Conservation (phyloP, 2,329 filamentous ascomycete genomes). For the Fusarium buharicum region DNA sequence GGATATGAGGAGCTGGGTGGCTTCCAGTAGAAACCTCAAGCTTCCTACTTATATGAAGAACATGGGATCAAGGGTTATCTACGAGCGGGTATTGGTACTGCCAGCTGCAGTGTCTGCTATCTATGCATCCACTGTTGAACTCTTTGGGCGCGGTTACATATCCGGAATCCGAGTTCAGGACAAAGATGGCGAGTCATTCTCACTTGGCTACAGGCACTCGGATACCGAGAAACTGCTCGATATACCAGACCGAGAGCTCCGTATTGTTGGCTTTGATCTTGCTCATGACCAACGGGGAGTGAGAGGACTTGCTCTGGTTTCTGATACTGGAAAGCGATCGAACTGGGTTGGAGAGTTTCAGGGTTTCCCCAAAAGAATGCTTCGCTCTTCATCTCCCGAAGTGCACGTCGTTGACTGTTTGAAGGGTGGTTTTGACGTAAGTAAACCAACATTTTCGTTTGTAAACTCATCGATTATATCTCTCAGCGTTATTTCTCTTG, state of each 20-base stretch:
- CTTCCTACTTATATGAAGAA: not conserved
- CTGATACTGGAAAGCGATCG: not conserved
- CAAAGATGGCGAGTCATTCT: not conserved
- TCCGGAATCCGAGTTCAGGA: not conserved
- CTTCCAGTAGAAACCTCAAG: not conserved
- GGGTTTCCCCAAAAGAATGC: not conserved
- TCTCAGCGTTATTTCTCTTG: too few species aligned
- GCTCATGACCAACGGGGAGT: conserved; percentile 3
- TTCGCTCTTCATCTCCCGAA: not conserved
- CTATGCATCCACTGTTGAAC: not conserved
- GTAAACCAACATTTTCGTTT: not conserved
- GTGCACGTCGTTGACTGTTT: not conserved
- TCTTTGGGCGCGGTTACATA: not conserved
- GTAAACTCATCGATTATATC: too few species aligned
- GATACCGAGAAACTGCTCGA: not conserved
- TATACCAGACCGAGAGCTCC: not conserved
- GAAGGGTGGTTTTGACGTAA: conserved; percentile 5
- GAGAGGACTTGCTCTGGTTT: not conserved
- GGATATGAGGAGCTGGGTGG: not conserved
- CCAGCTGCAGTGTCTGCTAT: not conserved
- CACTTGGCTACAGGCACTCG: not conserved
- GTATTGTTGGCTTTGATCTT: not conserved
- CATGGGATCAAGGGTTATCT: not conserved
- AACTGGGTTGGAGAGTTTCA: conserved; percentile 1
- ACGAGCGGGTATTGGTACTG: not conserved